phyloP scores from a whole-genome alignment of 1,284 basidiomycete genomes.

The Termitomyces sp. region DNA sequence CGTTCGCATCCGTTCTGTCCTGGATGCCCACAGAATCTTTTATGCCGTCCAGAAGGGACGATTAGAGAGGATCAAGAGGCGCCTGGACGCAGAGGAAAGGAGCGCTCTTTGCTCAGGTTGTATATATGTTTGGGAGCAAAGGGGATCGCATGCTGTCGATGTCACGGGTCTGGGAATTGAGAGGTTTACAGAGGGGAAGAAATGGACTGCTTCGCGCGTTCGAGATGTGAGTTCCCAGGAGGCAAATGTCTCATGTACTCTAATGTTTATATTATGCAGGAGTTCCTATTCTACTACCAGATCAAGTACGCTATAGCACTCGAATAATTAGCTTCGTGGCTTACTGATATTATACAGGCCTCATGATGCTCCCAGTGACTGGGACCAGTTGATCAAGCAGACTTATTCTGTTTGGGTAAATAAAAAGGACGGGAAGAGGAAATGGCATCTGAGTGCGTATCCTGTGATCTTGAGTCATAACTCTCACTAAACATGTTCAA shows the following conservation, averaged over 20 bases:
- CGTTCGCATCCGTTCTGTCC: slow-evolving; percentile 67
- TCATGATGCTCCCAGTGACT: slow-evolving; percentile 42
- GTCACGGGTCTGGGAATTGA: slow-evolving; percentile 81
- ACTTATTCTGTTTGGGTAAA: slow-evolving; percentile 73
- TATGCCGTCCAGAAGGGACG: slow-evolving; percentile 61
- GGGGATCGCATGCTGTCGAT: slow-evolving; percentile 62
- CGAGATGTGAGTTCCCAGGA: slow-evolving; percentile 54
- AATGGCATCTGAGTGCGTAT: slow-evolving; percentile 71
- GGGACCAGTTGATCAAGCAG: slow-evolving; percentile 74
- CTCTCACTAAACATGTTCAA: slow-evolving; percentile 7
- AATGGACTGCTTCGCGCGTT: slow-evolving; percentile 74
- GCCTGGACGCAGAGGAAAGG: slow-evolving; percentile 73
- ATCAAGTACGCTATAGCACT: slow-evolving; percentile 38
- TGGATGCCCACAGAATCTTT: slow-evolving; percentile 78
- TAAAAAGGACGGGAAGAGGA: slow-evolving; percentile 56
- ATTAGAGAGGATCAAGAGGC: slow-evolving; percentile 69
- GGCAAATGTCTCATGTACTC: not conserved
- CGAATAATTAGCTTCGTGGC: not conserved
- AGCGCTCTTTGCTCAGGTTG: slow-evolving; percentile 61
- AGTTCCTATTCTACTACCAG: slow-evolving; percentile 79
- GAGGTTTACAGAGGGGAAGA: slow-evolving; percentile 70
- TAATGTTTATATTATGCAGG: slow-evolving; percentile 37
- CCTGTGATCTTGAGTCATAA: not conserved
- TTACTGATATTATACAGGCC: slow-evolving; percentile 17
- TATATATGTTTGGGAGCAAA: slow-evolving; percentile 82